Conservation (phyloP, 257 asterid genomes). For the Euphrasia confusa region DNA sequence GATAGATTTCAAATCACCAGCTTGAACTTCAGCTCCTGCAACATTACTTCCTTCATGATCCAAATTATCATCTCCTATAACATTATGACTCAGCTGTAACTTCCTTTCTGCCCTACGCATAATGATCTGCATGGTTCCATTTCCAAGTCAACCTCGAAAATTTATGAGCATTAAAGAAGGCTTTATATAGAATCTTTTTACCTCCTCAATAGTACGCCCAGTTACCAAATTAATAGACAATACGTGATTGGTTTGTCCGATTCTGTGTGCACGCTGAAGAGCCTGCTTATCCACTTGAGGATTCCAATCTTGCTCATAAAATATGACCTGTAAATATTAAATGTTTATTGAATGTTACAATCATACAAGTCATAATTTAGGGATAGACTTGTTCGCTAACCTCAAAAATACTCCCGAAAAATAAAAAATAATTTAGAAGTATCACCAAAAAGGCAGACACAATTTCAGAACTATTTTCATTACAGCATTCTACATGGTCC, state of each 20-base stretch:
- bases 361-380: slow-evolving; percentile 11
- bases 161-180: slow-evolving; percentile 12
- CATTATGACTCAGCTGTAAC: slow-evolving; percentile 76
- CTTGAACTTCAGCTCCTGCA: slow-evolving; percentile 57
- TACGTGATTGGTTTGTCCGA: slow-evolving; percentile 85
- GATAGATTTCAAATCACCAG: slow-evolving; percentile 70
- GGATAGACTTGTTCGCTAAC: not conserved
- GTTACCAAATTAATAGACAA: slow-evolving; percentile 77
- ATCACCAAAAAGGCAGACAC: not conserved
- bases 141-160: slow-evolving; percentile 24
- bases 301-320: slow-evolving; percentile 98
- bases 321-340: slow-evolving; percentile 58
- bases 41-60: slow-evolving; percentile 49
- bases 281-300: slow-evolving; percentile 99
- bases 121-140: slow-evolving; percentile 54
- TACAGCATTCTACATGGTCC: slow-evolving; percentile 5
- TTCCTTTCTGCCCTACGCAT: slow-evolving; percentile 86
- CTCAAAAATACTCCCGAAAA: not conserved
- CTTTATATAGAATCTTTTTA: slow-evolving; percentile 17
- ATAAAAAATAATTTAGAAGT: not conserved
- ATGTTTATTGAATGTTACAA: slow-evolving; percentile 15
- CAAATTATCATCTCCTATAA: slow-evolving; percentile 60
- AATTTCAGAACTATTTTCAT: not conserved
- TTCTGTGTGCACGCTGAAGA: slow-evolving; percentile 94
- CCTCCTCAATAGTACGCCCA: slow-evolving; percentile 84